phyloP scores from a whole-genome alignment of 352 stramenopile genomes.

The Blastocystis sp. region DNA sequence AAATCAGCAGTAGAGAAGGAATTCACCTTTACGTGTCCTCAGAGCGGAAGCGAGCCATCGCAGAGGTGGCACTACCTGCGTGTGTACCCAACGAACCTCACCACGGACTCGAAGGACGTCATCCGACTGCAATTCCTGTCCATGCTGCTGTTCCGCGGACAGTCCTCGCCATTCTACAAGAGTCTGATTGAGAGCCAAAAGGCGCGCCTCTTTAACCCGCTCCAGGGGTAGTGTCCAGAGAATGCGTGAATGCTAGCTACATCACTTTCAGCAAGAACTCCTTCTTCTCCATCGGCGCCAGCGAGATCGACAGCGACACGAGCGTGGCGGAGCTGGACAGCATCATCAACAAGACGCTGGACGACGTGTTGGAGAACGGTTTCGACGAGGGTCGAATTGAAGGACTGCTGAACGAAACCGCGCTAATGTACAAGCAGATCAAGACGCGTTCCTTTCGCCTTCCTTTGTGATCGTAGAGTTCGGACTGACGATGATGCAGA shows the following conservation, averaged over 20 bases:
- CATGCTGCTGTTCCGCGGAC: slow-evolving; percentile 48
- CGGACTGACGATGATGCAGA: slow-evolving; percentile 53
- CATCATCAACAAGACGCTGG: slow-evolving; percentile 42
- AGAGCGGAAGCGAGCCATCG: neutral
- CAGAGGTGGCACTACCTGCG: slow-evolving; percentile 23
- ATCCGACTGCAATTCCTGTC: slow-evolving; percentile 44
- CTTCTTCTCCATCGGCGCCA: slow-evolving; percentile 41
- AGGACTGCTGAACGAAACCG: slow-evolving; percentile 50
- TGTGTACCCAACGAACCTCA: slow-evolving; percentile 48
- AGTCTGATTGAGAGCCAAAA: slow-evolving; percentile 18
- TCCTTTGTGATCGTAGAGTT: slow-evolving; percentile 4
- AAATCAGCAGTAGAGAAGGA: neutral
- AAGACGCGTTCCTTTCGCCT: neutral
- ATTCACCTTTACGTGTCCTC: slow-evolving; percentile 13
- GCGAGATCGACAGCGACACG: slow-evolving; percentile 7
- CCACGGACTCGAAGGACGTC: slow-evolving; percentile 12
- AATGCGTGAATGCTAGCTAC: slow-evolving; percentile 3
- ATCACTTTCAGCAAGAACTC: slow-evolving; percentile 63
- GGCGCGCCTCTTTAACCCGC: slow-evolving; percentile 17
- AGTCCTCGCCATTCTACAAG: slow-evolving; percentile 56
- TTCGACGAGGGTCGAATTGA: slow-evolving; percentile 55
- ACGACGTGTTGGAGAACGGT: slow-evolving; percentile 33
- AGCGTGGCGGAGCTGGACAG: slow-evolving; percentile 16
- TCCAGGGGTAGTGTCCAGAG: neutral
- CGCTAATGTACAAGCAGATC: slow-evolving; percentile 39